Evolutionary conservation across 1,139 yeast species (phyloP).

Genomic region (Geotrichum citri-aurantii): DNA sequence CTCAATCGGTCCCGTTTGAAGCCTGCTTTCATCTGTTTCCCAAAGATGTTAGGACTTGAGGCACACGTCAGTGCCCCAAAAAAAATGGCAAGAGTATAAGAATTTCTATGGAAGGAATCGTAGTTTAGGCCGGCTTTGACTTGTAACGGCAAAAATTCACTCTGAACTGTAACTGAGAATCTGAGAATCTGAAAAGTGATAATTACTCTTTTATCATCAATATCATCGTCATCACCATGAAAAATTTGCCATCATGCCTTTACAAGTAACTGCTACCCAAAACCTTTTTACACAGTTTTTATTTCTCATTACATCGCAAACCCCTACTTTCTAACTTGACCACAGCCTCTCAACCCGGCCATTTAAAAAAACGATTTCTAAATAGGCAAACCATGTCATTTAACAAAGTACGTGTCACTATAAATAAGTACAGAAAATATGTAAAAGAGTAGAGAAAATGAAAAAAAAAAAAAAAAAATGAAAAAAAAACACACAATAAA

Average conservation of each 20-base stretch:
- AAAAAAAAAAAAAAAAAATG: background rate
- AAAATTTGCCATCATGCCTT: background rate
- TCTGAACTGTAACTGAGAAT: no score
- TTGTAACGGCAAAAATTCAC: no score
- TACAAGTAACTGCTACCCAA: background rate
- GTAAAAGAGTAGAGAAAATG: background rate
- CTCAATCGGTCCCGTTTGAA: no score
- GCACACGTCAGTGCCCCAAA: no score
- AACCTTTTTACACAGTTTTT: background rate
- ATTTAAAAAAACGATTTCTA: background rate
- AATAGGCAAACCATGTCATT: background rate
- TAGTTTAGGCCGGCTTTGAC: no score
- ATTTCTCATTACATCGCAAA: background rate
- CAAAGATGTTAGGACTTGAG: no score
- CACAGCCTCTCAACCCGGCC: background rate
- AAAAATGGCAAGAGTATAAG: no score
- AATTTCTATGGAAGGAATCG: no score
- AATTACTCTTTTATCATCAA: no score
- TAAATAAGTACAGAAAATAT: slow-evolving; percentile 1
- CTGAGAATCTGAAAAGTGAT: no score
- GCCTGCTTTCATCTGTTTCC: no score
- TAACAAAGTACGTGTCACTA: background rate
- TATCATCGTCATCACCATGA: no score
- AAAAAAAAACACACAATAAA: background rate
- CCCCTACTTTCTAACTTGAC: background rate